A percentile compares a stretch with the other conserved stretches of the same genome.
Conservation (phyloP, 2,329 filamentous ascomycete species). For the Venturia carpophila region DNA sequence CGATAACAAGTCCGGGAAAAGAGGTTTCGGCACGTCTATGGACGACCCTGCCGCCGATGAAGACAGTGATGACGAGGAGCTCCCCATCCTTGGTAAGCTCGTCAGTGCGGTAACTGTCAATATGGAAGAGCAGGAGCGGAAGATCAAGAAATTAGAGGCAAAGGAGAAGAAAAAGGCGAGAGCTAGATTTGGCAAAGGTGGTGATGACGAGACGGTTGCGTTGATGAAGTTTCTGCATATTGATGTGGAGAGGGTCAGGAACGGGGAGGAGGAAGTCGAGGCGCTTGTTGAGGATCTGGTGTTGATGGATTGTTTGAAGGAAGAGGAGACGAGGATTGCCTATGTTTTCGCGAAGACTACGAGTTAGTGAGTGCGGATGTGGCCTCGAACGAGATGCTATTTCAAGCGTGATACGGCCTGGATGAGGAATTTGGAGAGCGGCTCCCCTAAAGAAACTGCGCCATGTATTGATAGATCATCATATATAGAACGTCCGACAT, state of each 20-base stretch:
- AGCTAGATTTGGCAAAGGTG: constrained; percentile 24
- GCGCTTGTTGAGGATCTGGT: constrained; percentile 44
- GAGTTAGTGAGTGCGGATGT: neutral
- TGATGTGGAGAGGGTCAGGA: constrained; percentile 31
- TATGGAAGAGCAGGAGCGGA: constrained; percentile 38
- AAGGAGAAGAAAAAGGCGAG: constrained; percentile 36
- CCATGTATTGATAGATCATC: neutral
- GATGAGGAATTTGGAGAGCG: neutral
- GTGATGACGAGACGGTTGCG: constrained; percentile 39
- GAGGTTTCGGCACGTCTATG: neutral
- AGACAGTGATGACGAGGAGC: constrained; percentile 23
- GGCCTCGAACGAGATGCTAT: no score
- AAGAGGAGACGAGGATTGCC: constrained; percentile 37
- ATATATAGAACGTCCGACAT: neutral
- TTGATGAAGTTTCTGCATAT: constrained; percentile 50
- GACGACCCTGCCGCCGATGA: constrained; percentile 22
- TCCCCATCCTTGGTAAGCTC: constrained; percentile 28
- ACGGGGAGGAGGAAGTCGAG: constrained; percentile 24
- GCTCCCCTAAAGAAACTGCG: no score
- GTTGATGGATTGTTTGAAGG: constrained; percentile 41
- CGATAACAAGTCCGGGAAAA: constrained; percentile 18
- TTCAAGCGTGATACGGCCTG: neutral
- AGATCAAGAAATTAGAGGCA: constrained; percentile 37
- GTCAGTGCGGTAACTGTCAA: constrained; percentile 39
- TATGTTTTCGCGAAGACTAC: constrained; percentile 44